phyloP scores from a whole-genome alignment of 1,284 basidiomycete genomes.

The Hymenochaete sp. region DNA sequence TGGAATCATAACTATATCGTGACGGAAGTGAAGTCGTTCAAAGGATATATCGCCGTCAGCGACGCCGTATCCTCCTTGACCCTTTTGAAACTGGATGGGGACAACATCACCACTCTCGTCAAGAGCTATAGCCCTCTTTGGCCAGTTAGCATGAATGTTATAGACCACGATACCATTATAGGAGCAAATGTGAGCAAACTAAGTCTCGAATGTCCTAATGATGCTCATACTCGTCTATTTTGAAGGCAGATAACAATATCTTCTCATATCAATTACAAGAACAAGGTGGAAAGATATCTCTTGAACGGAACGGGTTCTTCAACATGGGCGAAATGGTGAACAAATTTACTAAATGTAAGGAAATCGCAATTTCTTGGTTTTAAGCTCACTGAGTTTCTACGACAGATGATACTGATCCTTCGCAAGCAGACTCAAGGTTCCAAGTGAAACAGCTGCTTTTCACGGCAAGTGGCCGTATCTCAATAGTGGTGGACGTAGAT shows the following conservation, averaged over 20 bases:
- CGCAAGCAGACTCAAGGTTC: slow-evolving; percentile 22
- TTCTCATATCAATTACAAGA: slow-evolving; percentile 55
- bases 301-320: slow-evolving; percentile 59
- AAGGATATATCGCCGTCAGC: slow-evolving; percentile 52
- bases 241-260: slow-evolving; percentile 66
- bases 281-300: slow-evolving; percentile 28
- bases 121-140: slow-evolving; percentile 74
- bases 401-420: slow-evolving; percentile 3
- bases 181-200: slow-evolving; percentile 65
- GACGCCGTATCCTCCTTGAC: slow-evolving; percentile 82
- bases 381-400: neutral
- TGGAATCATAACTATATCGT: slow-evolving; percentile 82
- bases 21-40: slow-evolving; percentile 46
- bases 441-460: slow-evolving; percentile 65
- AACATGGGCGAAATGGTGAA: slow-evolving; percentile 65
- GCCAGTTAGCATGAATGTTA: slow-evolving; percentile 52
- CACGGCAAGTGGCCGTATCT: slow-evolving; percentile 74
- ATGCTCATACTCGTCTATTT: slow-evolving; percentile 8
- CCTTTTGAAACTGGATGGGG: slow-evolving; percentile 44
- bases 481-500: slow-evolving; percentile 59
- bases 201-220: neutral
- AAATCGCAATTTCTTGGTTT: neutral
- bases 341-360: slow-evolving; percentile 55
- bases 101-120: slow-evolving; percentile 51
- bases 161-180: slow-evolving; percentile 51